phyloP scores from a whole-genome alignment of 495 filamentous ascomycete species.

The Friedmanniomyces endolithicus region DNA sequence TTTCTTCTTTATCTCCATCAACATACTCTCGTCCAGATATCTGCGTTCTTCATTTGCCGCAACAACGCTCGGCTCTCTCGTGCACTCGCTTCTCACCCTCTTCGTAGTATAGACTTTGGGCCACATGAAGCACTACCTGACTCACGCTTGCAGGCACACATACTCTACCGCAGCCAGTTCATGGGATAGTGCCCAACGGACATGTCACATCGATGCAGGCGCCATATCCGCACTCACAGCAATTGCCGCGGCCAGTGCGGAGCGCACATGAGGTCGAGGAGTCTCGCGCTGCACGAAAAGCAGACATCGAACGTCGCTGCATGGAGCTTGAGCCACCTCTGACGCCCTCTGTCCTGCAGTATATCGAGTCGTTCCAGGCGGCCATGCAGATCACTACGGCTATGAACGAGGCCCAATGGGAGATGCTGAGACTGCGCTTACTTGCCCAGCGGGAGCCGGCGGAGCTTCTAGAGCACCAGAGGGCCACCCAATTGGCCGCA shows the following conservation, averaged over 20 bases:
- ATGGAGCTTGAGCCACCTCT: conserved; percentile 50
- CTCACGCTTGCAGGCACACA: not conserved
- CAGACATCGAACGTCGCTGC: conserved; percentile 58
- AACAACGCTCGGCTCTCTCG: no score
- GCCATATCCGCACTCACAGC: not conserved
- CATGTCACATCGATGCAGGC: not conserved
- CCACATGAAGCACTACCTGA: not conserved
- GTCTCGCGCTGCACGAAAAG: conserved; percentile 37
- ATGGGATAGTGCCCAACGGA: not conserved
- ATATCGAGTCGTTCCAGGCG: conserved; percentile 58
- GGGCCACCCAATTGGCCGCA: conserved; percentile 29
- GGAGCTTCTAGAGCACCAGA: conserved; percentile 41
- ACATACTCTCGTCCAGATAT: not conserved
- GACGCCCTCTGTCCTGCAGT: conserved; percentile 42
- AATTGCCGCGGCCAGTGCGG: conserved; percentile 22
- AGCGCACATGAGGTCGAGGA: conserved; percentile 38
- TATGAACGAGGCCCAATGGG: conserved; percentile 53
- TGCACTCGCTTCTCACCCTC: no score
- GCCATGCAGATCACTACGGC: conserved; percentile 52
- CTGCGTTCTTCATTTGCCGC: not conserved
- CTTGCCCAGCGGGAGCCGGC: conserved; percentile 48
- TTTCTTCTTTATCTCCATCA: not conserved
- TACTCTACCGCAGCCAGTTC: conserved; percentile 1
- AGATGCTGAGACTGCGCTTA: conserved; percentile 50
- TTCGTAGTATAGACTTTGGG: no score